phyloP scores from a whole-genome alignment of 306 rosid genomes.

The Vigna unguiculata region DNA sequence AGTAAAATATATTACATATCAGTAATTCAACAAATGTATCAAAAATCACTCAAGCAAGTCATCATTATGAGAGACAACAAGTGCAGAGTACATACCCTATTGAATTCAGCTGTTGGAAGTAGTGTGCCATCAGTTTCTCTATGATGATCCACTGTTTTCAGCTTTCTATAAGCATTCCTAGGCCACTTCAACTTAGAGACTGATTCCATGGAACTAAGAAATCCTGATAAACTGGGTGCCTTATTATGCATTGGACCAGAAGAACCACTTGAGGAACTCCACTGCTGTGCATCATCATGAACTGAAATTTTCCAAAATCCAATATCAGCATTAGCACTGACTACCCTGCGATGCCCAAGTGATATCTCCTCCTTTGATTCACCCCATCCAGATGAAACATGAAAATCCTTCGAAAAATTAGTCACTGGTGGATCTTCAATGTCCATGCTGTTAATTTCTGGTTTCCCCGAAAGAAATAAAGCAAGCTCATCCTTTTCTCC shows the following conservation, averaged over 20 bases:
- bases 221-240: slow-evolving; percentile 84
- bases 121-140: slow-evolving; percentile 56
- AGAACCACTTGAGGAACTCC: slow-evolving; percentile 52
- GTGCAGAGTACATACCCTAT: slow-evolving; percentile 63
- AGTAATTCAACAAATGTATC: slow-evolving; percentile 23
- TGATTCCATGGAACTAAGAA: slow-evolving; percentile 72
- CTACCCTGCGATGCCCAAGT: slow-evolving; percentile 81
- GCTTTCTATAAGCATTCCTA: slow-evolving; percentile 79
- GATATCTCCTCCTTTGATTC: slow-evolving; percentile 55
- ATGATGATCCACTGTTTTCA: slow-evolving; percentile 58
- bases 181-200: slow-evolving; percentile 74
- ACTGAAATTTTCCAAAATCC: slow-evolving; percentile 81
- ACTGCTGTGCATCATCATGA: slow-evolving; percentile 57
- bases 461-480: slow-evolving; percentile 76
- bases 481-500: slow-evolving; percentile 85
- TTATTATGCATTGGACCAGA: slow-evolving; percentile 61
- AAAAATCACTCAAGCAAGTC: neutral
- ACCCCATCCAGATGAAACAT: slow-evolving; percentile 50
- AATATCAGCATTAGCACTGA: slow-evolving; percentile 89
- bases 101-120: slow-evolving; percentile 58
- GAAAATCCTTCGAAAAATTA: slow-evolving; percentile 48
- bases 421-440: slow-evolving; percentile 44
- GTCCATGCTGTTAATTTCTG: slow-evolving; percentile 45
- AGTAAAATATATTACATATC: slow-evolving; percentile 15
- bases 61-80: slow-evolving; percentile 26